Percentiles rank a stretch among this genome's conserved stretches.
phyloP scores from a whole-genome alignment of 768 basidiomycete genomes.

The Melanogaster broomeanus region DNA sequence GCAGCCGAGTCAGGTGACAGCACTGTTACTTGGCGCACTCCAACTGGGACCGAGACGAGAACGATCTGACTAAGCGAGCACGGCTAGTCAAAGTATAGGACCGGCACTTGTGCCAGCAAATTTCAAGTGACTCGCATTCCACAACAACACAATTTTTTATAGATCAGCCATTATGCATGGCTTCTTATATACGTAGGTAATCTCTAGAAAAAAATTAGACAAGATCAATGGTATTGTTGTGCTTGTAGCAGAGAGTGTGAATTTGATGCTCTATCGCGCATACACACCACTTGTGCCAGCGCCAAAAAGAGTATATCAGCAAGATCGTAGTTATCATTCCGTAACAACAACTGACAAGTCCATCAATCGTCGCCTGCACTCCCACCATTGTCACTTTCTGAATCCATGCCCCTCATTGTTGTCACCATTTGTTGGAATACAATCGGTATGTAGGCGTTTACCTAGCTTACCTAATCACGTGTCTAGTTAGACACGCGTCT shows the following conservation, averaged over 20 bases:
- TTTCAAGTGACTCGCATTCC: neutral
- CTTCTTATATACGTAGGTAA: neutral
- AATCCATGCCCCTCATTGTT: neutral
- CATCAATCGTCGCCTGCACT: neutral
- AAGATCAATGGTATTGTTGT: neutral
- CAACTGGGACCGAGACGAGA: too few relatives aligned
- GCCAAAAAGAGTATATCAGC: neutral
- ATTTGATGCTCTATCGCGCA: neutral
- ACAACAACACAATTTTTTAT: neutral
- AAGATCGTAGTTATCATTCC: neutral
- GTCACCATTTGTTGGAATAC: too few relatives aligned
- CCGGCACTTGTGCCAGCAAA: neutral
- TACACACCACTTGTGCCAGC: neutral
- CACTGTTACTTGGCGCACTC: too few relatives aligned
- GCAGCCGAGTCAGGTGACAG: too few relatives aligned
- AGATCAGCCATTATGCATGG: neutral
- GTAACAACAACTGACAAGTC: neutral
- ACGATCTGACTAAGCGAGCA: too few relatives aligned
- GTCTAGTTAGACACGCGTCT: too few relatives aligned
- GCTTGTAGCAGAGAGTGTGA: neutral
- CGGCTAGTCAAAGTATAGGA: too few relatives aligned
- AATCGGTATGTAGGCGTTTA: too few relatives aligned
- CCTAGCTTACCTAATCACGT: too few relatives aligned
- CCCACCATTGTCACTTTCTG: neutral
- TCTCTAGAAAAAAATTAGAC: neutral